Evolutionary conservation across 176 grass and related monocot species (phyloP), one percentile per base, ranked within the genome.

Genomic region (Stipa capillata): DNA sequence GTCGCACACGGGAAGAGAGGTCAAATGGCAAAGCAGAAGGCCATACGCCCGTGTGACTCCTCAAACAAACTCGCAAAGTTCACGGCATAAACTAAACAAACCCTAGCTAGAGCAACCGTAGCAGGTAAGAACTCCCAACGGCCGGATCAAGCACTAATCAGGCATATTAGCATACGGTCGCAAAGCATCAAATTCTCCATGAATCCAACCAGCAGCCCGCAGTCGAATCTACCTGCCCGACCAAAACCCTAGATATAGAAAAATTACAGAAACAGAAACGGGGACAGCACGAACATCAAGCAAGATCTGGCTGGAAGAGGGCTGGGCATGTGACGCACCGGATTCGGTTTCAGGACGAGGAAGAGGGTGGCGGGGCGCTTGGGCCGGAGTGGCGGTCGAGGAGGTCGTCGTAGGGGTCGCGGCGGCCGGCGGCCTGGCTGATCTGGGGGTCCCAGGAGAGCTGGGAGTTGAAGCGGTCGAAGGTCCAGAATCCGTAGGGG

Each of bases 401-500:
- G 40, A 99, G 56, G 39, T 95, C 90, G 69, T 99, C 96, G 86
- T 99, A 99, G 82, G 96, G 96, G 74, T 99, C 96, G 59, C 96
- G 90, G 74, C 96, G 90, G 39, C 92, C 96, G 39, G 75, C 79
- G 15, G 69, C 81, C 81, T 95, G 92, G 80, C 92, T 95, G 83
- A 99, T 95, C 81, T 95, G 86, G 1, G 96, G 60, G n/a, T 99
- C 92, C 83, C 64, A 84, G 69, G 51, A 48, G 77, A 95, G 90
- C 86, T 99, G 92, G 72, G 87, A 65, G 79, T 99, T 99, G 90
- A 99, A 93, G 20, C 90, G 88, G 0, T 99, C 97, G 82, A 99
- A 99, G 84, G 90, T 99, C 90, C 92, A 95, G 90, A 91, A 95
- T 39, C 97, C 97, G 86, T 93, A 99, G 70, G 97, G 92, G 64